A percentile compares a stretch with the other conserved stretches of the same genome.
Conservation (phyloP, 192 early-diverging fungal genomes). For the Gonapodya prolifera region DNA sequence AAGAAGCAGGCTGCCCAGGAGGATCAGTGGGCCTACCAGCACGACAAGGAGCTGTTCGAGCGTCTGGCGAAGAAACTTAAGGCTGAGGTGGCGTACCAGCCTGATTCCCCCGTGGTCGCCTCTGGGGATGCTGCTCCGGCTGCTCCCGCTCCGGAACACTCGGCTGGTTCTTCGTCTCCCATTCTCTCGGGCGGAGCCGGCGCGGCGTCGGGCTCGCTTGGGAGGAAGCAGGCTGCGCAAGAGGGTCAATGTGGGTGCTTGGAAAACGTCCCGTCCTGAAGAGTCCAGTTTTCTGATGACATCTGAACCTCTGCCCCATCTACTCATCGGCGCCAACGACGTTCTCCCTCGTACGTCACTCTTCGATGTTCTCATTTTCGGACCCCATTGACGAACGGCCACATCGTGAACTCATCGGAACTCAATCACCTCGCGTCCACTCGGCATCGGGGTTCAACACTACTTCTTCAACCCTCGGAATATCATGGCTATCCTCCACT, state of each 20-base stretch:
- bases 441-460: too few species aligned
- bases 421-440: too few species aligned
- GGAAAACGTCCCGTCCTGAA: too few species aligned
- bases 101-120: background rate
- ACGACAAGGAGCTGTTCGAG: conserved; percentile 7
- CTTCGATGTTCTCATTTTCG: too few species aligned
- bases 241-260: background rate
- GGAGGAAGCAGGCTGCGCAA: background rate
- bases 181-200: background rate
- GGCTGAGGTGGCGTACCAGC: background rate
- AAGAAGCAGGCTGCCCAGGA: background rate
- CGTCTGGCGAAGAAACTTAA: background rate
- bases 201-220: background rate
- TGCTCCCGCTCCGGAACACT: background rate
- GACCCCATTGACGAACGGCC: too few species aligned
- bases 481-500: too few species aligned
- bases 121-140: background rate
- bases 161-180: background rate
- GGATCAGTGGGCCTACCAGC: conserved; percentile 5
- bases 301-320: too few species aligned
- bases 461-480: too few species aligned
- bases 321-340: too few species aligned
- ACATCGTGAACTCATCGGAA: too few species aligned
- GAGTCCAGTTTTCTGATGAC: too few species aligned
- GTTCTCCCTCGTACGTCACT: too few species aligned